Base-by-base conservation (phyloP, 2,329 filamentous ascomycete genomes). In the Tolypocladium paradoxum region DNA sequence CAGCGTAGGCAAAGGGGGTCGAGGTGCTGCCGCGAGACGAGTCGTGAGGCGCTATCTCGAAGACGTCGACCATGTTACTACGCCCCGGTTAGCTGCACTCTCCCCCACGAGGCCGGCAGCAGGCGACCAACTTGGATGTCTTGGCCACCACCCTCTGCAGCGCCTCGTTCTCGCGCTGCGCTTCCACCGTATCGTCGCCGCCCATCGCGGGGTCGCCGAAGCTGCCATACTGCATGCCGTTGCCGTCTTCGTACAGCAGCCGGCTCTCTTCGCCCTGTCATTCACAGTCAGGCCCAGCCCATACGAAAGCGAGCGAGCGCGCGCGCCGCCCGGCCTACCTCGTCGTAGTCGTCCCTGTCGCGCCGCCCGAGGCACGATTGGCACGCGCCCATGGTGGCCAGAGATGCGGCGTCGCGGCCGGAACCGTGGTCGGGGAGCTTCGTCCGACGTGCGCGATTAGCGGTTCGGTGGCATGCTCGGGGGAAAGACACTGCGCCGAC, bases 41-140 rank as follows among this genome's bases (percentile, higher is more conserved):
- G 54, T 75, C 75, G 54, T 78, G 75, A 24, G 80, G 79, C 36
- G 78, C 76, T 62, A 84, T 82, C 57, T 84, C 81, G 68, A 84
- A 85, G 48, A 85, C 80, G 63, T 85, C 82, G 55, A 85, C 81
- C 69, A 85, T 79, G 61, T 84, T 83, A 61, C 82, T 85, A 62
- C 40, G 14, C 22, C 7, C n/a, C 24, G 24, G 16, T 45, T 29
- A 45, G 40, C 24, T 24, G 24, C 24, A 7, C 22, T n/a, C 24
- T 29, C 8, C 22, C 38, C 7, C 11, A 46, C 34, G 22, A 24
- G 38, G n/a, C 27, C 5, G 22, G 46, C 11, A 47, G 22, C 43
- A 27, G 43, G 29, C 12, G 9, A 63, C 75, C 57, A 73, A 85
- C 82, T 83, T 81, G 48, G 82, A 83, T 49, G 82, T 85, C 58